Base-by-base conservation (phyloP, 352 stramenopile genomes). In the Globisporangium paroecandrum region DNA sequence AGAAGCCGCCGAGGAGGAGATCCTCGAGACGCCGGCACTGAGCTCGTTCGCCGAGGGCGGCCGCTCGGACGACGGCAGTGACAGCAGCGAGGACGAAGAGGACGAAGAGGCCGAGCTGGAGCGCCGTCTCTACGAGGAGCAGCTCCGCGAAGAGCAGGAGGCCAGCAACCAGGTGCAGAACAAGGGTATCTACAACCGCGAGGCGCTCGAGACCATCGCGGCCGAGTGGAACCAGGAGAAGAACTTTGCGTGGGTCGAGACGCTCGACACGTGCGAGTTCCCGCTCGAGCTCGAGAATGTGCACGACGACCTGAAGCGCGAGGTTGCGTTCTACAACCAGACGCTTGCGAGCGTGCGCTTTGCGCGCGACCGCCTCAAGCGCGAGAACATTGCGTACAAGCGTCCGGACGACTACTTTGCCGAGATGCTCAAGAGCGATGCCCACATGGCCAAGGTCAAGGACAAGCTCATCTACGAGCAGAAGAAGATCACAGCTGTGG, bases 401-500 rank as follows among this genome's bases (percentile, higher is more conserved):
- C 85, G 97, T 4, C 97, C 97, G 0, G 81, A 90, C 25, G 97
- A 99, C 76, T 99, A 99, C 83, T 99, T 99, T 87, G 97, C 96
- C 32, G 97, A 99, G 80, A 99, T 99, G 97, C 88, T 99, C 70
- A 99, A 99, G 83, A 98, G 85, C 56, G 97, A 99, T 76, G 77
- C 82, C 62, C 94, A 98, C 80, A 98, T 98, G 94, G 87, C 82
- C 55, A 94, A 96, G 77, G 90, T 98, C 68, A 99, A 99, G 86
- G 97, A 99, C 78, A 97, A 98, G 76, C 89, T 99, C 59, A 98
- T 99, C 61, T 99, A 99, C 76, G 97, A 99, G 78, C 95, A 98
- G 77, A 98, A 99, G 85, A 99, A 99, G 85, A 99, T 99, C 70
- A 91, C 98, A 55, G 97, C 97, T 24, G 97, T 99, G 49, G 92